phyloP scores from a whole-genome alignment of 352 stramenopile species.

The Globisporangium polare region DNA sequence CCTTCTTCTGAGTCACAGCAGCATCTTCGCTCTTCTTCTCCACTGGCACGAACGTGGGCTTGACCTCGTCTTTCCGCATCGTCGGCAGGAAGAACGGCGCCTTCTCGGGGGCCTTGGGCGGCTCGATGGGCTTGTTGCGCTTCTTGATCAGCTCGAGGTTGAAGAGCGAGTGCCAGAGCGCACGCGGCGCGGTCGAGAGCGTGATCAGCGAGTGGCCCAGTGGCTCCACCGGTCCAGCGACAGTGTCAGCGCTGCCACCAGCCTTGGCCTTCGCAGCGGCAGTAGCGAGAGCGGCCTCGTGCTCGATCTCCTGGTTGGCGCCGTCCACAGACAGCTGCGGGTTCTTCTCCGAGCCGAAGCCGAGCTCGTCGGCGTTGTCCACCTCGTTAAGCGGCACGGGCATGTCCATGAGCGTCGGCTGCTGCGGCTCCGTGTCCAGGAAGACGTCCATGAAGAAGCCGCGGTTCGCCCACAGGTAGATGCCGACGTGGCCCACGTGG shows the following conservation, averaged over 20 bases:
- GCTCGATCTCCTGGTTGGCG: slow-evolving; percentile 10
- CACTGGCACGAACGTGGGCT: slow-evolving; percentile 71
- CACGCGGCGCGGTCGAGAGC: slow-evolving; percentile 71
- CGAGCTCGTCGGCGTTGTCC: slow-evolving; percentile 61
- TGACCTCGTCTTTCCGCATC: slow-evolving; percentile 69
- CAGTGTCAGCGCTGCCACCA: slow-evolving; percentile 31
- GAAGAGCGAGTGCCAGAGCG: slow-evolving; percentile 90
- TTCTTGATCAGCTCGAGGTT: slow-evolving; percentile 95
- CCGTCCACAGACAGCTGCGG: slow-evolving; percentile 32
- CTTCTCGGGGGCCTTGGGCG: slow-evolving; percentile 91
- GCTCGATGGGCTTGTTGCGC: slow-evolving; percentile 94
- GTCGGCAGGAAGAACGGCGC: slow-evolving; percentile 96
- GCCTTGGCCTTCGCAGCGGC: slow-evolving; percentile 42
- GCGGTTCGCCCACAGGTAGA: slow-evolving; percentile 95
- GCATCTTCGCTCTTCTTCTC: slow-evolving; percentile 15
- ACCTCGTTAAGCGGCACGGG: slow-evolving; percentile 86
- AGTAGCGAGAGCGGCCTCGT: slow-evolving; percentile 20
- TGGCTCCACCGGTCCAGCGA: slow-evolving; percentile 41
- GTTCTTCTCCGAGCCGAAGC: slow-evolving; percentile 52
- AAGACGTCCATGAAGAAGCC: slow-evolving; percentile 92
- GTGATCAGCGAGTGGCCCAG: slow-evolving; percentile 65
- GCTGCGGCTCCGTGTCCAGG: slow-evolving; percentile 61
- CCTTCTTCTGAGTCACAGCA: not conserved
- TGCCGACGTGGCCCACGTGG: slow-evolving; percentile 87
- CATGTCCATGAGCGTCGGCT: slow-evolving; percentile 89